Evolutionary conservation across 108 stramenopile genomes (phyloP).

Genomic region (Cyclotella sp.): DNA sequence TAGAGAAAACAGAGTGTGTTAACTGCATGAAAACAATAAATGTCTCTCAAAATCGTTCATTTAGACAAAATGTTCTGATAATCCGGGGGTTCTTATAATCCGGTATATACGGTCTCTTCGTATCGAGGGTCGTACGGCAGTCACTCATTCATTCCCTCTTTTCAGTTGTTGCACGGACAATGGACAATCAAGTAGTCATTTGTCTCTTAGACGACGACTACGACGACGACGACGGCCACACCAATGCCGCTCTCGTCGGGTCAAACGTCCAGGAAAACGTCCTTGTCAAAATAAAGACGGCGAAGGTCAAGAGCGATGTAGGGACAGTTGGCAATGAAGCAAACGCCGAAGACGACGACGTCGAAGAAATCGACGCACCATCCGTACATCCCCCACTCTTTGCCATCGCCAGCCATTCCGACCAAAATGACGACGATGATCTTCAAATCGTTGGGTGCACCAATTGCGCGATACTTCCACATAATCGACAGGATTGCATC

Average conservation of each 20-base stretch:
- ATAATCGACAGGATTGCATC: constrained; percentile 16
- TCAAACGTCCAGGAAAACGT: background rate
- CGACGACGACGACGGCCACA: background rate
- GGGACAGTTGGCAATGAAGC: background rate
- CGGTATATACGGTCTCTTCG: no score
- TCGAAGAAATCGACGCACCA: background rate
- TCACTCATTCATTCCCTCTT: no score
- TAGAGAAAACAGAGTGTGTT: no score
- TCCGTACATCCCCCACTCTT: background rate
- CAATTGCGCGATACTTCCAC: constrained; percentile 3
- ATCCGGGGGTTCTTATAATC: no score
- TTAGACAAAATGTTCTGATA: no score
- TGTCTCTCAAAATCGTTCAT: no score
- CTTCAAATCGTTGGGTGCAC: background rate
- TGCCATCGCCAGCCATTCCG: background rate
- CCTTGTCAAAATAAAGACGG: background rate
- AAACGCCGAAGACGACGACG: background rate
- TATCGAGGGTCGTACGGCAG: no score
- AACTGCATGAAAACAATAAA: no score
- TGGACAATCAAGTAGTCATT: background rate
- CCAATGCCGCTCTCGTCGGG: background rate
- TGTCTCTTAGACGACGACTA: background rate
- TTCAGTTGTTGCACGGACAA: no score
- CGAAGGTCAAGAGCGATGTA: background rate
- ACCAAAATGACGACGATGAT: background rate